Evolutionary conservation across 306 rosid genomes (phyloP).

Genomic region (Begonia peltatifolia): DNA sequence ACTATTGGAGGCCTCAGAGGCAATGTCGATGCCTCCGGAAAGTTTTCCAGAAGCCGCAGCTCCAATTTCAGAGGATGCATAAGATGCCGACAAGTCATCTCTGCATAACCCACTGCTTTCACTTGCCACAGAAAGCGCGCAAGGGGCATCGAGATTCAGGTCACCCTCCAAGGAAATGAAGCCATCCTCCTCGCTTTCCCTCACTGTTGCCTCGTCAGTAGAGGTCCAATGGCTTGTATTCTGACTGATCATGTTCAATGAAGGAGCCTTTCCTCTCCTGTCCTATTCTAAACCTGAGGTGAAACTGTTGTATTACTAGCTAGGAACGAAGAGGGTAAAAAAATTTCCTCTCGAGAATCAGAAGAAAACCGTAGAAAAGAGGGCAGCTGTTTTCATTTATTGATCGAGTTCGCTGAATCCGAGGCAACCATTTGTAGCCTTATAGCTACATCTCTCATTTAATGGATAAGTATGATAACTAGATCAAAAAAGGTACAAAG

Average conservation of each 20-base stretch:
- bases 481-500: too few relatives aligned
- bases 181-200: conserved; percentile 53
- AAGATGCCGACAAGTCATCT: conserved; percentile 21
- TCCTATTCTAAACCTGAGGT: conserved; percentile 16
- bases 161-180: conserved; percentile 47
- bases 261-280: conserved; percentile 16
- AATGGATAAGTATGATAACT: too few relatives aligned
- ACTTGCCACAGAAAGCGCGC: conserved; percentile 42
- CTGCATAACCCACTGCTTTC: conserved; percentile 18
- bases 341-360: too few relatives aligned
- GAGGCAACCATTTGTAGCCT: too few relatives aligned
- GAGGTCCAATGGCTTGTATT: conserved; percentile 20
- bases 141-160: conserved; percentile 39
- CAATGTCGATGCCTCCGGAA: too few relatives aligned
- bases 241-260: conserved; percentile 32
- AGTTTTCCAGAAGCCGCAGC: conserved; percentile 17
- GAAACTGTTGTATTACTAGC: conserved; percentile 9
- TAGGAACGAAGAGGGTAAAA: neutral
- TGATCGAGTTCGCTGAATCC: too few relatives aligned
- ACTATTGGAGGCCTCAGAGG: too few relatives aligned
- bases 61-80: conserved; percentile 22
- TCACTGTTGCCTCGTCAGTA: conserved; percentile 17
- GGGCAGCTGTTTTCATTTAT: neutral
- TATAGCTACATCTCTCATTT: too few relatives aligned
- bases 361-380: too few relatives aligned